Base-by-base conservation (phyloP, 805 yeast genomes). In the Ogataea paraovalis region DNA sequence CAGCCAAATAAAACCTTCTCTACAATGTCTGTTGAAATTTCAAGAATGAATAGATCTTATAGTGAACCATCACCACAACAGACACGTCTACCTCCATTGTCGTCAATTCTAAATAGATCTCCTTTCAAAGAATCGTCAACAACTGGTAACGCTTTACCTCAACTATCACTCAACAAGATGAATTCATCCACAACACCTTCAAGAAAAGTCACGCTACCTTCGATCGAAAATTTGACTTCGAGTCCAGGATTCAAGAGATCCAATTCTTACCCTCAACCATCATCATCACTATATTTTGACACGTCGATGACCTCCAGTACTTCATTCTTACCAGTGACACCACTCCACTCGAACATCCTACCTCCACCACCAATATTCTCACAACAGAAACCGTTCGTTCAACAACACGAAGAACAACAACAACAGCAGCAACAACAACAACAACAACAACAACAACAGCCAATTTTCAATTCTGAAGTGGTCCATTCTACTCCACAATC, bases 11-110 rank as follows among this genome's bases (percentile, higher is more conserved):
- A n/a, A n/a, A n/a, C n/a, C n/a, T 23, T 13, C n/a, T n/a, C 9
- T 25, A 41, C 25, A 19, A 56, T 56, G 59, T 52, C 58, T n/a
- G 56, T 54, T 38, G 54, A 57, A 49, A 51, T 52, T n/a, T 42
- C 58, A 22, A 51, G 56, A 49, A 48, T 50, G 39, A 51, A 46
- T 36, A 56, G 61, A 50, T 52, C 62, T 41, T 53, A 56, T 34
- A 53, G 57, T 32, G 61, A 57, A 27, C 60, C 60, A n/a, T 57
- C 62, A 13, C 60, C 60, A 14, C 43, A 49, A 32, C 54, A 47
- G 23, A 53, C 57, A 27, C 52, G 58, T 36, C 46, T 60, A 38
- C 64, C 64, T 20, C 60, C 64, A n/a, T 51, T 60, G 20, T 52
- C 62, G 3, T 50, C 62, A 16, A 44, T 60, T 13, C 47, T 60